Base-by-base conservation (phyloP, 257 asterid species). In the Penstemon davidsonii region DNA sequence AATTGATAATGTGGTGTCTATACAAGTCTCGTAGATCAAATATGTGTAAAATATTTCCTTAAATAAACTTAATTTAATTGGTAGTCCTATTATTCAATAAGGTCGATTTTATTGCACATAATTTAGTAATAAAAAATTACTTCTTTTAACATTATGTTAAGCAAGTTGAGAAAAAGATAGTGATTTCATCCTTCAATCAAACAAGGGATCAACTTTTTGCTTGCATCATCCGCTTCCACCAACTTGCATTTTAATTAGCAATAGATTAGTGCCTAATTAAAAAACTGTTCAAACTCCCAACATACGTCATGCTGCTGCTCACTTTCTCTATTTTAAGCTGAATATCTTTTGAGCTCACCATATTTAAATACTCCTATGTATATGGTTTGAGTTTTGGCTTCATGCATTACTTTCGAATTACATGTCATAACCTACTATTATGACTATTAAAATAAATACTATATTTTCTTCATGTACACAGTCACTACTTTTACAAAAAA, bases 261-360 rank as follows among this genome's bases (percentile, higher is more conserved):
- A 6, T 41, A 50, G 4, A 60, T 60, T 70, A 70, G 18, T 44
- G 8, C 3, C 33, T 25, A 25, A 0, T 7, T 64, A 42, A 56
- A 75, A 67, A 75, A 47, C 39, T 52, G 18, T 55, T 56, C 38
- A 41, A 58, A 62, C 52, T 53, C 49, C 18, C 5, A 4, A 40
- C 73, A 57, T 33, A 54, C 66, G 59, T 70, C 54, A 75, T 75
- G 44, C 56, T 18, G 44, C 66, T 43, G 55, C 12, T 18, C 43
- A 51, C 6, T 4, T 61, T 46, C 39, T 38, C 10, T 37, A 25
- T 44, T 0, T 11, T 43, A 15, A 15, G 18, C 18, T 15, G 18
- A 15, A 15, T 15, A 4, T 11, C 37, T 45, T 3, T 8, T 8
- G 12, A 15, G 38, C 6, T 3, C 69, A 64, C 57, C 38, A n/a